Conservation (phyloP, 1,284 basidiomycete species). For the Cronartium quercuum region DNA sequence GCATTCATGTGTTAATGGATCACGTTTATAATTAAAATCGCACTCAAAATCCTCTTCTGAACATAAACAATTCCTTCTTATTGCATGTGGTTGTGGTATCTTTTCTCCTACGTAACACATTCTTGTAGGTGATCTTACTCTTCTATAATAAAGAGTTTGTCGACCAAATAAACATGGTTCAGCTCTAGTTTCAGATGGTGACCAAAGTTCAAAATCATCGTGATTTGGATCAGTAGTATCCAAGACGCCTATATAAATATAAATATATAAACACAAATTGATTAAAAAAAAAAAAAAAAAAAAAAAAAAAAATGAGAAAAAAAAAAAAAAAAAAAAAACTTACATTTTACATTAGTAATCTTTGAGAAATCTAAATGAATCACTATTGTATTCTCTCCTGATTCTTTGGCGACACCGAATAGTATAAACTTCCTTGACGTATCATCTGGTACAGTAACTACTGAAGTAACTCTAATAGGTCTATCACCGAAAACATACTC, state of each 20-base stretch:
- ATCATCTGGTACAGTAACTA: constrained; percentile 84
- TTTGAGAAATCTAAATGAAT: constrained; percentile 85
- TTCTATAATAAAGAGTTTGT: constrained; percentile 79
- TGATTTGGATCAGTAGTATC: constrained; percentile 63
- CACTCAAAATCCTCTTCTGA: constrained; percentile 77
- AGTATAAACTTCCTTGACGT: constrained; percentile 86
- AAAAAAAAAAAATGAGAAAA: neutral
- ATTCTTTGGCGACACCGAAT: constrained; percentile 61
- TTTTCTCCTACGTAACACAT: constrained; percentile 69
- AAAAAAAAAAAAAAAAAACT: constrained; percentile 46
- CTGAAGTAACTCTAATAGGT: constrained; percentile 62
- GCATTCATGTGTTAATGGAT: constrained; percentile 61
- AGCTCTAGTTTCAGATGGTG: constrained; percentile 71
- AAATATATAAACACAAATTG: constrained; percentile 9
- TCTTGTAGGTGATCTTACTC: constrained; percentile 63
- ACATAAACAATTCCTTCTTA: constrained; percentile 70
- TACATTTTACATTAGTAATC: constrained; percentile 68
- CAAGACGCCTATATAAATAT: constrained; percentile 58
- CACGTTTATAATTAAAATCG: constrained; percentile 79
- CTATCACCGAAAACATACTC: constrained; percentile 79
- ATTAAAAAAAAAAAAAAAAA: constrained; percentile 19
- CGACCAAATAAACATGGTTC: constrained; percentile 79
- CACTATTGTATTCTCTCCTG: constrained; percentile 58
- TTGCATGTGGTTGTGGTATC: constrained; percentile 55
- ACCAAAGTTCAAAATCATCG: constrained; percentile 94